These are phyloP conservation scores for Sisymbrium irio DNA, from an alignment of 345 rosid genomes.

Conservation along the genomic window DNA sequence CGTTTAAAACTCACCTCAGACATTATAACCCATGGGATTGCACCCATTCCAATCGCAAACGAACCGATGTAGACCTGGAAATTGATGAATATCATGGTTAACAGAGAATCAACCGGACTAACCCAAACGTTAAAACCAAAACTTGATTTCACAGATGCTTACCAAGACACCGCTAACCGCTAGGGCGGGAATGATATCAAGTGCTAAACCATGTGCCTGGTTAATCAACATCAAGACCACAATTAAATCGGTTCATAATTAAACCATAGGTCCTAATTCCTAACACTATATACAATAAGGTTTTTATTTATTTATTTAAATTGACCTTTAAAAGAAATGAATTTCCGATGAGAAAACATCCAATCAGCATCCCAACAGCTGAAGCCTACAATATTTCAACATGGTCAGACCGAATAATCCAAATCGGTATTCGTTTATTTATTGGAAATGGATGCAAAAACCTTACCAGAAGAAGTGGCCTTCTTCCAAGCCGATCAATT, in stretches of 20 bases:
- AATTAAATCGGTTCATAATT: not conserved
- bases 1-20: constrained; percentile 35
- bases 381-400: constrained; percentile 36
- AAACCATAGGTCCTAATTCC: not conserved
- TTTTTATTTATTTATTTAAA: not conserved
- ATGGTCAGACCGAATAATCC: not conserved
- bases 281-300: not conserved
- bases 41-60: constrained; percentile 51
- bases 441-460: not conserved
- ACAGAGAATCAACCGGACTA: not conserved
- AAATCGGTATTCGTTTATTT: not conserved
- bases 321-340: constrained; percentile 47
- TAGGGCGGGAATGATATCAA: constrained; percentile 33
- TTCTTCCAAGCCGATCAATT: constrained; percentile 48
- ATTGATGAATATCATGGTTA: not conserved
- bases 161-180: constrained; percentile 49
- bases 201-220: constrained; percentile 38
- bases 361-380: constrained; percentile 41
- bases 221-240: not conserved
- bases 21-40: constrained; percentile 53
- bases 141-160: constrained; percentile 1
- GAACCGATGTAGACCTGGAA: constrained; percentile 39
- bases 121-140: not conserved
- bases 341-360: constrained; percentile 37
- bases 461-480: constrained; percentile 45